Evolutionary conservation across 805 yeast species (phyloP).

Genomic region (Monosporozyma yasuniensis): DNA sequence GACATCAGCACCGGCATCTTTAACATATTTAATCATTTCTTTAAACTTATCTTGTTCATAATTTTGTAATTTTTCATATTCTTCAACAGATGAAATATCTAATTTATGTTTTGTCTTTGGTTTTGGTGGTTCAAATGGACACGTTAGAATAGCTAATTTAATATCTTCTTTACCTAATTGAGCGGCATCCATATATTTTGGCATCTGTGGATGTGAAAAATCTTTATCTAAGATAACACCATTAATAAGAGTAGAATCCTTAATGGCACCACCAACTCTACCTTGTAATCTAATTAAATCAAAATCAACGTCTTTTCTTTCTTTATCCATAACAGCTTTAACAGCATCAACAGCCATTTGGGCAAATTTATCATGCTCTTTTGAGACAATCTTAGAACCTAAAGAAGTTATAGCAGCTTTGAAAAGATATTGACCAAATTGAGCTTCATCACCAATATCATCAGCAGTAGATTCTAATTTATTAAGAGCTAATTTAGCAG

Average conservation of each 20-base stretch:
- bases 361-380: constrained; percentile 88
- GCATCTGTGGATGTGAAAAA: constrained; percentile 98
- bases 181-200: constrained; percentile 45
- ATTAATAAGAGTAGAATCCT: constrained; percentile 72
- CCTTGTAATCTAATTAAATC: constrained; percentile 94
- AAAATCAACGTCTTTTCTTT: constrained; percentile 91
- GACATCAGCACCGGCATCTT: constrained; percentile 85
- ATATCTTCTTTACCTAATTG: constrained; percentile 44
- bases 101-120: constrained; percentile 98
- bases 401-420: constrained; percentile 91
- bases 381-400: constrained; percentile 92
- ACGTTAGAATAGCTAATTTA: constrained; percentile 87
- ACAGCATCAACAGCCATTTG: constrained; percentile 97
- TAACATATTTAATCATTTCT: constrained; percentile 82
- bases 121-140: constrained; percentile 99
- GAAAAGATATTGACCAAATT: constrained; percentile 45
- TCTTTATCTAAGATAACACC: constrained; percentile 96
- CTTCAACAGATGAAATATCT: constrained; percentile 89
- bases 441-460: constrained; percentile 34
- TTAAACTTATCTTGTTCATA: constrained; percentile 87
- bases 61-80: constrained; percentile 79
- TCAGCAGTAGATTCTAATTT: constrained; percentile 73
- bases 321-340: constrained; percentile 80
- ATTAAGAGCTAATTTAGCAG: constrained; percentile 80
- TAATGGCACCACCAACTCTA: constrained; percentile 88